phyloP scores from a whole-genome alignment of 1,284 basidiomycete genomes.

The Naganishia cerealis region DNA sequence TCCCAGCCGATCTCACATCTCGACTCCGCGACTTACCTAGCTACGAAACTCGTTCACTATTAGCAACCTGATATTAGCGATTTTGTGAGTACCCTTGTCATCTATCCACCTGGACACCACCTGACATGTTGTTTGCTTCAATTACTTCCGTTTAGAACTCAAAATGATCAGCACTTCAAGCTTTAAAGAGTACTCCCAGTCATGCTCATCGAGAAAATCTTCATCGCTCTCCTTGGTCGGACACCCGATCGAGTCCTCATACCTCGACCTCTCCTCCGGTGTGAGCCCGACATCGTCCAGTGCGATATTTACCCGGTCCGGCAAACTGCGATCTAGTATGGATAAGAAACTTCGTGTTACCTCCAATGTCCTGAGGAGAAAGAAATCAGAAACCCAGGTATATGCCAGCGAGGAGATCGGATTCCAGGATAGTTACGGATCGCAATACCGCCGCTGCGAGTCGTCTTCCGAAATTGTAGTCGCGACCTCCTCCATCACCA shows the following conservation, averaged over 20 bases:
- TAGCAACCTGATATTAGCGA: not conserved
- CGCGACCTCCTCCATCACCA: not conserved
- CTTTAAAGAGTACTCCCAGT: not conserved
- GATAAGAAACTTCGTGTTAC: not conserved
- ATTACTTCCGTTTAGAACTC: not conserved
- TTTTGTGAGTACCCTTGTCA: not conserved
- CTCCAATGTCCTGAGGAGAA: not conserved
- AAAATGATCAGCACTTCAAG: not conserved
- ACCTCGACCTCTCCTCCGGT: conserved; percentile 3
- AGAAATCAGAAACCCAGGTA: not conserved
- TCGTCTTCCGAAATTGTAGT: not conserved
- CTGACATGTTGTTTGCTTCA: not conserved
- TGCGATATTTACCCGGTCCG: not conserved
- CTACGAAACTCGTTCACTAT: no score
- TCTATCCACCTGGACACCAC: not conserved
- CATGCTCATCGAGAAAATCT: not conserved
- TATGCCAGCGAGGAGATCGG: not conserved
- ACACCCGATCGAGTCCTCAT: conserved; percentile 4
- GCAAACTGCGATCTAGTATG: not conserved
- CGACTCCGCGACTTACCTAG: no score
- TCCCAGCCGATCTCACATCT: no score
- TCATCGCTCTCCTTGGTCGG: not conserved
- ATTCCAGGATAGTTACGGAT: not conserved
- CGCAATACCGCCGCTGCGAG: not conserved
- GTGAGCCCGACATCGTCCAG: not conserved